Base-by-base conservation (phyloP, 176 grass and related monocot genomes). In the Thalia dealbata region DNA sequence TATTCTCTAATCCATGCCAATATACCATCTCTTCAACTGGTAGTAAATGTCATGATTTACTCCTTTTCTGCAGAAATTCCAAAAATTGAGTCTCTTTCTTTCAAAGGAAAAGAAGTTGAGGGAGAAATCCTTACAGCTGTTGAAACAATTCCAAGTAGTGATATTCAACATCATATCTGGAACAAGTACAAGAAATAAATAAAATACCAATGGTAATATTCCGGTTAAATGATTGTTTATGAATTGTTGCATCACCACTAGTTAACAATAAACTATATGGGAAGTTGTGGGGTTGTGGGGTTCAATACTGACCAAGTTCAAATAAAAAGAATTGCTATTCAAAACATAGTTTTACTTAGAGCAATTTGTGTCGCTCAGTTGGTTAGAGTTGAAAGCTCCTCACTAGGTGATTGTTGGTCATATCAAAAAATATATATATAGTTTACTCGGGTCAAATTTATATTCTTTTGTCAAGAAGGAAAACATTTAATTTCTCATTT, bases 181-280 rank as follows among this genome's bases (percentile, higher is more conserved):
- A 69, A 73, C 61, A 96, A 84, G 67, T 99, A 92, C 82, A 92
- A 99, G 87, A 93, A 88, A 81, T 90, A 93, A 84, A 91, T 91
- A 52, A 86, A 75, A 54, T 99, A 99, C 69, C 83, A 91, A 80
- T 99, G 95, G 95, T 93, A 99, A 19, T 21, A 46, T 27, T 10
- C n/a, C 9, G 13, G 13, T 45, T 75, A 44, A 48, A 19, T 6
- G 25, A 16, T 63, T 28, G 42, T 75, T 79, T 75, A 55, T 23
- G 24, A 65, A 73, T 72, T 26, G 21, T 52, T 72, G 14, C 25
- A 18, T 38, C 3, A 72, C 14, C 25, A 50, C 6, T 18, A 27
- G 5, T 28, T 41, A 18, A 76, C 54, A 15, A 48, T 51, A 54
- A 77, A 77, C 72, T 73, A n/a, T n/a, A n/a, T 75, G 73, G 52